Conservation (phyloP, 2,329 filamentous ascomycete genomes). For the Aspergillus fumigatiaffinis region DNA sequence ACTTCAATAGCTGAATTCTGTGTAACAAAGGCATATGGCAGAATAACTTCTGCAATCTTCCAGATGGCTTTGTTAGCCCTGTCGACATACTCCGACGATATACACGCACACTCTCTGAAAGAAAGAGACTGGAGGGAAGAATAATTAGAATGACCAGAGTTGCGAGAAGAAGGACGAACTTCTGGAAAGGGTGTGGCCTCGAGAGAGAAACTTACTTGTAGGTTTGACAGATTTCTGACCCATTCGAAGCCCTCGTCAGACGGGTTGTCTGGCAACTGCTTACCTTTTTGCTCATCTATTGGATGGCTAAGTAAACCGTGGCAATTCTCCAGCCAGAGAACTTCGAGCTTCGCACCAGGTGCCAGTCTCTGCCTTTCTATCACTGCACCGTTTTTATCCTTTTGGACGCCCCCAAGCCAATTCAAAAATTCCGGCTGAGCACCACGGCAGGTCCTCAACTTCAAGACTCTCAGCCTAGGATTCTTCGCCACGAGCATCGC, state of each 20-base stretch:
- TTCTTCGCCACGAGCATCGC: slow-evolving; percentile 30
- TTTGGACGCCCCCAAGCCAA: slow-evolving; percentile 27
- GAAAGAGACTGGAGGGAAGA: slow-evolving; percentile 22
- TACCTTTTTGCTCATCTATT: slow-evolving; percentile 4
- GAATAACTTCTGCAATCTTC: slow-evolving; percentile 24
- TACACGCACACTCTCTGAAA: slow-evolving; percentile 21
- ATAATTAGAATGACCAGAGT: neutral
- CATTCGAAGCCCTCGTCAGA: slow-evolving; percentile 24
- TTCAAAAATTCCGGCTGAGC: slow-evolving; percentile 32
- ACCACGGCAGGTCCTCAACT: slow-evolving; percentile 30
- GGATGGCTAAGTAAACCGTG: slow-evolving; percentile 13
- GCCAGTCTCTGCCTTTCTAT: slow-evolving; percentile 1
- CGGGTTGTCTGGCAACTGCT: slow-evolving; percentile 2
- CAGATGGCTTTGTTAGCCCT: slow-evolving; percentile 23
- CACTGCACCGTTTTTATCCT: slow-evolving; percentile 8
- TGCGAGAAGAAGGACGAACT: neutral
- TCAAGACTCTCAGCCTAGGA: slow-evolving; percentile 23
- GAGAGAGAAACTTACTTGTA: slow-evolving; percentile 16
- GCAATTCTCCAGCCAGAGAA: slow-evolving; percentile 29
- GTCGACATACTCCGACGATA: slow-evolving; percentile 20
- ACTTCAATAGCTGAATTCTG: slow-evolving; percentile 19
- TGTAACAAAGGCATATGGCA: slow-evolving; percentile 15
- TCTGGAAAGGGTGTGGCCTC: neutral
- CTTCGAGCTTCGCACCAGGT: slow-evolving; percentile 20
- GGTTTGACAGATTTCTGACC: slow-evolving; percentile 19